A percentile compares a stretch with the other conserved stretches of the same genome.
phyloP scores from a whole-genome alignment of 306 rosid genomes.

The Senna siamea region DNA sequence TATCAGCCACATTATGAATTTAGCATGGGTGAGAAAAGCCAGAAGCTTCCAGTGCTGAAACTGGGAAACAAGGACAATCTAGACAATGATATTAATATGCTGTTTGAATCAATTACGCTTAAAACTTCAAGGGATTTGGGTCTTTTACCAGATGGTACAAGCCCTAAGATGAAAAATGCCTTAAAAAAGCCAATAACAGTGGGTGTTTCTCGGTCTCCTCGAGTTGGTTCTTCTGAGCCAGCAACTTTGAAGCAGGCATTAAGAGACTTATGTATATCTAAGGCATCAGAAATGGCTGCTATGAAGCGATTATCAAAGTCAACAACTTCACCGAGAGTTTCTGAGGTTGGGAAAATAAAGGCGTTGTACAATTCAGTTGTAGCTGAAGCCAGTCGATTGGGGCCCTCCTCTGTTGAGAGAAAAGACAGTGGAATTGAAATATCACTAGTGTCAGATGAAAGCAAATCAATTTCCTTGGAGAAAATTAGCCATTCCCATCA shows the following conservation, averaged over 20 bases:
- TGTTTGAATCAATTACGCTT: constrained; percentile 68
- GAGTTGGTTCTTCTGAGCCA: constrained; percentile 66
- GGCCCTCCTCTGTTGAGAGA: constrained; percentile 46
- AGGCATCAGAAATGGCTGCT: constrained; percentile 99
- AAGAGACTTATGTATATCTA: constrained; percentile 86
- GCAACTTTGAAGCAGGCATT: constrained; percentile 88
- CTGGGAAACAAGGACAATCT: constrained; percentile 66
- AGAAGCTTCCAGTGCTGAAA: constrained; percentile 56
- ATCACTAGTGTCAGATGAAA: constrained; percentile 63
- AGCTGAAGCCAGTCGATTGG: constrained; percentile 57
- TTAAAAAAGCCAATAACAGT: constrained; percentile 75
- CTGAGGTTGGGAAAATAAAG: constrained; percentile 91
- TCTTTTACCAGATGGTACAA: constrained; percentile 56
- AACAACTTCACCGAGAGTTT: constrained; percentile 66
- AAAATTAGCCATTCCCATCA: constrained; percentile 48
- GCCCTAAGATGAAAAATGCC: constrained; percentile 62
- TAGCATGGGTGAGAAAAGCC: constrained; percentile 40
- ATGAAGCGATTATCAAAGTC: constrained; percentile 82
- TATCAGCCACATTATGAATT: constrained; percentile 43
- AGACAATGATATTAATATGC: constrained; percentile 76
- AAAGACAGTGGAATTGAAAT: constrained; percentile 56
- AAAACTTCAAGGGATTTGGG: constrained; percentile 64
- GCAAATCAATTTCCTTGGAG: constrained; percentile 44
- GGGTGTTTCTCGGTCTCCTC: constrained; percentile 70
- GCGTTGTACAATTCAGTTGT: constrained; percentile 81